These are phyloP conservation scores for Candida buenavistaensis DNA, from an alignment of 1,139 yeast species.

Conservation along the genomic window DNA sequence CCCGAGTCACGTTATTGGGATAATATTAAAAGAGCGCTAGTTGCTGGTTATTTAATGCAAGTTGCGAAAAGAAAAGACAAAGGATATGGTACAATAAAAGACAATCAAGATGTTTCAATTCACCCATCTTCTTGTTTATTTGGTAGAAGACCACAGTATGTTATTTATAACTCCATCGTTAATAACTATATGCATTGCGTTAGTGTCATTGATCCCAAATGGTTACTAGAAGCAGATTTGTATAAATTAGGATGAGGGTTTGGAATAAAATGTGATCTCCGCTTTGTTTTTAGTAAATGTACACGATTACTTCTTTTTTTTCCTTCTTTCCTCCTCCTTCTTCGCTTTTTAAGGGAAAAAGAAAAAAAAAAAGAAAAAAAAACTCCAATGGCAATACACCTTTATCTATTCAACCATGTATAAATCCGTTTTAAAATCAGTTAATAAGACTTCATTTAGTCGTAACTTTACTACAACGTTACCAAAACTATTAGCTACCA, in stretches of 20 bases:
- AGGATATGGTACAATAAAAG: conserved; percentile 86
- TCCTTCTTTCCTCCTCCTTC: background rate
- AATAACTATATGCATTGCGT: conserved; percentile 92
- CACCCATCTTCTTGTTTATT: conserved; percentile 89
- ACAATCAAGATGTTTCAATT: conserved; percentile 90
- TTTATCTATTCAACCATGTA: conserved; percentile 1
- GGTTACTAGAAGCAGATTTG: conserved; percentile 60
- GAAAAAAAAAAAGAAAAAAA: background rate
- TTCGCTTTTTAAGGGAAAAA: background rate
- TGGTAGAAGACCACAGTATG: conserved; percentile 74
- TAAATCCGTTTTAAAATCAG: conserved; percentile 1
- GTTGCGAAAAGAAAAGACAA: conserved; percentile 81
- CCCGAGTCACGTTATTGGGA: conserved; percentile 68
- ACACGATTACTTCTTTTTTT: background rate
- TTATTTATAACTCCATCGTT: conserved; percentile 78
- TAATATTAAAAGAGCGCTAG: conserved; percentile 81
- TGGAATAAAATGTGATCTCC: no score
- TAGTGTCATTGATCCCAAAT: conserved; percentile 75
- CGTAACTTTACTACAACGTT: conserved; percentile 1
- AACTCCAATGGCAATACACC: background rate
- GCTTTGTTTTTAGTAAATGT: background rate
- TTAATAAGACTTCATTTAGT: background rate
- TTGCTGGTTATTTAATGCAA: conserved; percentile 98
- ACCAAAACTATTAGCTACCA: conserved; percentile 4
- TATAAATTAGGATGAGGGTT: no score